phyloP scores from a whole-genome alignment of 352 stramenopile species.

The Pythium brassicae region DNA sequence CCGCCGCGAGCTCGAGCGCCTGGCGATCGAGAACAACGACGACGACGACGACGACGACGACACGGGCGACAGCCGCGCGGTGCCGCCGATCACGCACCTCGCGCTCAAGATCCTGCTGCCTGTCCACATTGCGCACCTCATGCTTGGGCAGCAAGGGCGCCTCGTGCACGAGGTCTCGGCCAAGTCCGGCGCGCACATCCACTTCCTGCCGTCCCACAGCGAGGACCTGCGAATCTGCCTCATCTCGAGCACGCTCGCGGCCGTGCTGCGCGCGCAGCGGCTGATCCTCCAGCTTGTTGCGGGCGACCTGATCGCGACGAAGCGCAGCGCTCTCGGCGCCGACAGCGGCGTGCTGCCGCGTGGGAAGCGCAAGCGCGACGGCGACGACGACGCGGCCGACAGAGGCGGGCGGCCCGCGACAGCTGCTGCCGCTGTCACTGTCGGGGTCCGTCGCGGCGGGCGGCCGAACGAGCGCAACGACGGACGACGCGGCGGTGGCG shows the following conservation, averaged over 20 bases:
- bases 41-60: not conserved
- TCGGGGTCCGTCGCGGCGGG: not conserved
- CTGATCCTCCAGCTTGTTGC: slow-evolving; percentile 60
- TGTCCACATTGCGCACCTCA: slow-evolving; percentile 31
- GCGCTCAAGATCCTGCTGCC: slow-evolving; percentile 49
- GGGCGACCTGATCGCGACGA: slow-evolving; percentile 46
- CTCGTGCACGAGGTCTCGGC: slow-evolving; percentile 54
- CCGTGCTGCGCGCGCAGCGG: slow-evolving; percentile 46
- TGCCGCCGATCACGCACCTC: slow-evolving; percentile 17
- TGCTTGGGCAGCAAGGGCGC: slow-evolving; percentile 42
- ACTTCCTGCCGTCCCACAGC: slow-evolving; percentile 34
- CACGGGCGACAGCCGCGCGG: no score
- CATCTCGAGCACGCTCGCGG: slow-evolving; percentile 43
- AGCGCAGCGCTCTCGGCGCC: slow-evolving; percentile 8
- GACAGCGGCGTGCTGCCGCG: slow-evolving; percentile 2
- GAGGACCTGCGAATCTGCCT: slow-evolving; percentile 46
- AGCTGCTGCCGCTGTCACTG: not conserved
- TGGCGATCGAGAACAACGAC: slow-evolving; percentile 2
- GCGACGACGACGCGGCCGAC: slow-evolving; percentile 14
- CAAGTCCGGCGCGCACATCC: slow-evolving; percentile 42
- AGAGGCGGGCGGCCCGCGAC: not conserved
- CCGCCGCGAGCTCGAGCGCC: slow-evolving; percentile 30
- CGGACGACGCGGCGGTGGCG: not conserved
- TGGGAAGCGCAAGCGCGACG: slow-evolving; percentile 32
- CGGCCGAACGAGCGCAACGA: not conserved